Evolutionary conservation across 2,329 filamentous ascomycete species (phyloP).

Genomic region (Colletotrichum phormii): DNA sequence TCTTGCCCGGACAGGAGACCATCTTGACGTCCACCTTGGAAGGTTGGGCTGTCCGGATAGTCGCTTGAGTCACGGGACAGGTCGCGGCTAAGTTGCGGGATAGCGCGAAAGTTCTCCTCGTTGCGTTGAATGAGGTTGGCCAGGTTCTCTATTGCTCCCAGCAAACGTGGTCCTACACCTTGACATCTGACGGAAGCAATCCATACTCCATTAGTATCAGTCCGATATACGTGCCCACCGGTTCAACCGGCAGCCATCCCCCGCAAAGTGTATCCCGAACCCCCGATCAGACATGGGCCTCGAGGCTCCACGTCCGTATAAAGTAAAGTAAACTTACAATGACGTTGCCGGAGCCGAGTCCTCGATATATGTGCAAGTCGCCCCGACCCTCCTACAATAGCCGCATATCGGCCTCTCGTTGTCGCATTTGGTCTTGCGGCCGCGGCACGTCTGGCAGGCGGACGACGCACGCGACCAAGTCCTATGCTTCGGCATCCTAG

Average conservation of each 20-base stretch:
- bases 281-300: not conserved
- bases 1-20: conserved; percentile 2
- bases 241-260: not conserved
- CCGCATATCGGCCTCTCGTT: conserved; percentile 51
- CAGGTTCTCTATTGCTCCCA: conserved; percentile 33
- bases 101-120: conserved; percentile 33
- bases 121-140: conserved; percentile 35
- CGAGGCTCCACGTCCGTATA: not conserved
- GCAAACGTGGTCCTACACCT: conserved; percentile 26
- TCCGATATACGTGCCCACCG: conserved; percentile 1
- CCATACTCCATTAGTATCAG: conserved; percentile 9
- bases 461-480: conserved; percentile 37
- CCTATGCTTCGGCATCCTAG: conserved; percentile 29
- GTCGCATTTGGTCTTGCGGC: conserved; percentile 52
- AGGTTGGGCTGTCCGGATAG: conserved; percentile 31
- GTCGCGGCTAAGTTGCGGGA: conserved; percentile 32
- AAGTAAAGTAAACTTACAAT: conserved; percentile 22
- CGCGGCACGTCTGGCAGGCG: conserved; percentile 51
- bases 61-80: conserved; percentile 30
- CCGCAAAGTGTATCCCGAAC: not conserved
- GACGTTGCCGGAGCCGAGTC: conserved; percentile 30
- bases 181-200: conserved; percentile 18
- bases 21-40: conserved; percentile 7
- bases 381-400: conserved; percentile 48
- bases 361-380: conserved; percentile 46